Base-by-base conservation (phyloP, 805 yeast genomes). In the Danielia reshetovae region DNA sequence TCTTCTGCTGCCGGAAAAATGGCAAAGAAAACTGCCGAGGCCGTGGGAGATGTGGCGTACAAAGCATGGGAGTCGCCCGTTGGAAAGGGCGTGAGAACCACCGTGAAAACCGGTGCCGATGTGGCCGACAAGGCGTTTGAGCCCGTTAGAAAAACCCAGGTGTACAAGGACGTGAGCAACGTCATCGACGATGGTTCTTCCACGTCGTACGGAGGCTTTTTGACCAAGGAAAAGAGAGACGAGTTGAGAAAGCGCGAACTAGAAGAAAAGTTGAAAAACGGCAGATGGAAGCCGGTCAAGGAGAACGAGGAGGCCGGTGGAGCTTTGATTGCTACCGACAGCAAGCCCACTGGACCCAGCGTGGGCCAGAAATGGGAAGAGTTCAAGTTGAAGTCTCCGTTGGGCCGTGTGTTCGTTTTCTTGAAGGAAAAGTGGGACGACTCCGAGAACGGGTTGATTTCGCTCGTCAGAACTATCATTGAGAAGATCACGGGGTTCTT, bases 31-130 rank as follows among this genome's bases (percentile, higher is more conserved):
- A 93, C 97, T 4, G 97, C 97, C n/a, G 86, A 84, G 51, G 90
- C 80, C 25, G 87, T 93, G 23, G 97, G 96, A 35, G 81, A 75
- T 38, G 95, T 80, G 29, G 97, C 96, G 4, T 70, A 75, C 25
- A 82, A 81, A 40, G 96, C 97, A 1, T 93, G 98, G 98, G 96
- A 93, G 42, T 87, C 96, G 1, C 85, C 93, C 16, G 85, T 90
- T 27, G 93, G 95, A 41, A 79, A 81, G 57, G 83, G 81, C 31
- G 89, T 96, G n/a, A 75, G 97, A 52, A 72, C 77, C 28, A 87
- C 88, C 0, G 90, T 87, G n/a, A 74, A 72, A 39, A 74, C 75
- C 34, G 79, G 96, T 3, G 96, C 94, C 2, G 86, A 85, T 36
- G 79, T 73, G 10, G 81, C 90, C n/a, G 93, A 86, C 51, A 86